phyloP scores from a whole-genome alignment of 2,329 filamentous ascomycete genomes.

The Pestalotiopsis sp. region DNA sequence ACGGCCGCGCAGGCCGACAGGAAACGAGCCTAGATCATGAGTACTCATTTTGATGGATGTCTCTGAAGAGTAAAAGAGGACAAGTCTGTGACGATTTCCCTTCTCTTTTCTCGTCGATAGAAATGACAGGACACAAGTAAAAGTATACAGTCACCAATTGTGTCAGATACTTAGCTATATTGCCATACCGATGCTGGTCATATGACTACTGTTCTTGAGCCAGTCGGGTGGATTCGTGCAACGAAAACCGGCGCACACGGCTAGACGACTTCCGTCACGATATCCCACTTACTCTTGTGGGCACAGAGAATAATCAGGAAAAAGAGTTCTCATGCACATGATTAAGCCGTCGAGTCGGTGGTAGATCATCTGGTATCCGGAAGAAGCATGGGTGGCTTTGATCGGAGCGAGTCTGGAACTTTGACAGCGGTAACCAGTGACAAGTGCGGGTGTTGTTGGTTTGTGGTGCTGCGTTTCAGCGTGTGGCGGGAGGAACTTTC shows the following conservation, averaged over 20 bases:
- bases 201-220: too few relatives aligned
- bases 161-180: too few relatives aligned
- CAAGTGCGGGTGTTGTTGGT: not conserved
- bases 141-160: too few relatives aligned
- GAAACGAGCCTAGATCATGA: constrained; percentile 48
- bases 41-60: constrained; percentile 5
- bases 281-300: not conserved
- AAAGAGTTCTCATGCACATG: not conserved
- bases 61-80: not conserved
- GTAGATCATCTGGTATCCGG: not conserved
- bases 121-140: too few relatives aligned
- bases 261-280: not conserved
- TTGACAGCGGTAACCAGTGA: not conserved
- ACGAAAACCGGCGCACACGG: not conserved
- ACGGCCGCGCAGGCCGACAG: constrained; percentile 55
- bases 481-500: not conserved
- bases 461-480: not conserved
- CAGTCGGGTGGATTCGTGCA: too few relatives aligned
- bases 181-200: too few relatives aligned
- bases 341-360: not conserved
- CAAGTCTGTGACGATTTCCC: too few relatives aligned
- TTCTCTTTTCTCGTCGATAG: too few relatives aligned
- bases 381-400: not conserved
- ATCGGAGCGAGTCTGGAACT: not conserved
- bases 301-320: not conserved